phyloP scores from a whole-genome alignment of 2,329 filamentous ascomycete genomes.

The Setomelanomma holmii region DNA sequence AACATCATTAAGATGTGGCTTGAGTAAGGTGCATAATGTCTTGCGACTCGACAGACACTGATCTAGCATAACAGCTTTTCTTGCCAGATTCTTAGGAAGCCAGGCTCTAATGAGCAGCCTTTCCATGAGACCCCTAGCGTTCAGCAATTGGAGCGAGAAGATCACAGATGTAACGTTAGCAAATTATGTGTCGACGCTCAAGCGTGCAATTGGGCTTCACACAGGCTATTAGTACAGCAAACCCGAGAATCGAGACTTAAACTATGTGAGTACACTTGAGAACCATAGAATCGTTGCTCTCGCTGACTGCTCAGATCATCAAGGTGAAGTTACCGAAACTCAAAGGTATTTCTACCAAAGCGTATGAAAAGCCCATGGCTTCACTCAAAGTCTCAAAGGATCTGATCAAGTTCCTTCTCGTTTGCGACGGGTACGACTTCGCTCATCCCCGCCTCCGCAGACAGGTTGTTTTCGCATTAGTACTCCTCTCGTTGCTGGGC shows the following conservation, averaged over 20 bases:
- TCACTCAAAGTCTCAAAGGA: background rate
- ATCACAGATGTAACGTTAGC: background rate
- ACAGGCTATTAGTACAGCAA: background rate
- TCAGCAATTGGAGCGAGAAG: too few species aligned
- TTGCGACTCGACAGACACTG: too few species aligned
- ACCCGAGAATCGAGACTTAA: background rate
- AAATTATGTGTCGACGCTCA: background rate
- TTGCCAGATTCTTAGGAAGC: too few species aligned
- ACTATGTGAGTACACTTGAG: background rate
- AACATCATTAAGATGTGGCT: too few species aligned
- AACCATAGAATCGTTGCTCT: too few species aligned
- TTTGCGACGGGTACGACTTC: background rate
- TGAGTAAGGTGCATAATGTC: too few species aligned
- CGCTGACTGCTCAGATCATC: too few species aligned
- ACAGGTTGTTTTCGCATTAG: background rate
- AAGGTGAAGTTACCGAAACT: background rate
- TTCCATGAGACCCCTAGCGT: too few species aligned
- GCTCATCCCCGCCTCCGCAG: background rate
- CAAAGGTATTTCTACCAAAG: background rate
- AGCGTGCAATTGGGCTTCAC: background rate
- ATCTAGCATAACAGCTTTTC: too few species aligned
- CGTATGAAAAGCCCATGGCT: background rate
- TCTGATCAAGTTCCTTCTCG: background rate
- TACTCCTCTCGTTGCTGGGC: background rate
- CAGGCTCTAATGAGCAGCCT: too few species aligned